These are phyloP conservation scores for Spathaspora arborariae DNA, from an alignment of 805 yeast genomes.

Conservation along the genomic window DNA sequence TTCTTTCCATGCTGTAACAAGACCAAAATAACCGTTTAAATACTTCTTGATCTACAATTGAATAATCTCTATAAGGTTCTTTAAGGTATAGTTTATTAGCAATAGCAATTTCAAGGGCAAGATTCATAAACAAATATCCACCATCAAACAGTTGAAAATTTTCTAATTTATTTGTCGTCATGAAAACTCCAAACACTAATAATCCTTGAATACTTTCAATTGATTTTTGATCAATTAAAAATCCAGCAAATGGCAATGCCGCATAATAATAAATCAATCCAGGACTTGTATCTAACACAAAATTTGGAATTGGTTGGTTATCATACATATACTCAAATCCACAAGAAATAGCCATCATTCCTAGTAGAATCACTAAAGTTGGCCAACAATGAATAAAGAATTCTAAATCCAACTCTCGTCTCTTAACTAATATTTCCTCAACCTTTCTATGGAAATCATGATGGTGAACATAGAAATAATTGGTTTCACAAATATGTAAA, in stretches of 20 bases:
- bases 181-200: slow-evolving; percentile 13
- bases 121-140: slow-evolving; percentile 12
- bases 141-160: slow-evolving; percentile 12
- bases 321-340: slow-evolving; percentile 13
- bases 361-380: slow-evolving; percentile 8
- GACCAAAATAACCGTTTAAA: slow-evolving; percentile 14
- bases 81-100: slow-evolving; percentile 10
- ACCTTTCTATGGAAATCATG: slow-evolving; percentile 4
- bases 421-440: slow-evolving; percentile 6
- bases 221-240: slow-evolving; percentile 12
- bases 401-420: slow-evolving; percentile 5
- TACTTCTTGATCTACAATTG: slow-evolving; percentile 8
- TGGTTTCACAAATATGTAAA: slow-evolving; percentile 14
- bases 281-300: slow-evolving; percentile 10
- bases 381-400: slow-evolving; percentile 12
- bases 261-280: slow-evolving; percentile 12
- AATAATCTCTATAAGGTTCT: slow-evolving; percentile 7
- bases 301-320: slow-evolving; percentile 3
- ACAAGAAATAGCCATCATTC: slow-evolving; percentile 12
- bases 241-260: slow-evolving; percentile 13
- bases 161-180: slow-evolving; percentile 16
- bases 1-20: slow-evolving; percentile 13
- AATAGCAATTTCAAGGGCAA: slow-evolving; percentile 14
- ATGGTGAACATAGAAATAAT: slow-evolving; percentile 14
- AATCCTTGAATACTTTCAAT: slow-evolving; percentile 12